A percentile compares a stretch with the other conserved stretches of the same genome.
phyloP scores from a whole-genome alignment of 768 basidiomycete species.

The Mycena filopes region DNA sequence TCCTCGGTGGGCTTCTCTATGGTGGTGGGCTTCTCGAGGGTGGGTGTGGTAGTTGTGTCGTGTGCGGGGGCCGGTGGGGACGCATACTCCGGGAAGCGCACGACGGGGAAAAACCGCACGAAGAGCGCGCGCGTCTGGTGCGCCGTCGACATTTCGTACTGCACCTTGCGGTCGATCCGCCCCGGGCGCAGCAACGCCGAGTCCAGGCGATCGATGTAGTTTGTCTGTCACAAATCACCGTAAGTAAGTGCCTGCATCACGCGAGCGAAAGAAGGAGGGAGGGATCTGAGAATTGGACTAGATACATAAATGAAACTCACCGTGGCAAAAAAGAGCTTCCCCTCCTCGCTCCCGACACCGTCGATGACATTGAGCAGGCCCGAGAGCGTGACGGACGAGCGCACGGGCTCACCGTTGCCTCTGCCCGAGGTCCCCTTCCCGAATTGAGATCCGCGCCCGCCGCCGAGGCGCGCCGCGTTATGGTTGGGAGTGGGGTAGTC shows the following conservation, averaged over 20 bases:
- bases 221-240: conserved; percentile 35
- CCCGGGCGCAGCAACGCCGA: conserved; percentile 49
- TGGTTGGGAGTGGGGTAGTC: neutral
- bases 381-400: conserved; percentile 41
- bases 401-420: too few relatives aligned
- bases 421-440: too few relatives aligned
- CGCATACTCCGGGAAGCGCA: conserved; percentile 20
- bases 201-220: conserved; percentile 48
- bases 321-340: conserved; percentile 37
- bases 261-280: too few relatives aligned
- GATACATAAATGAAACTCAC: too few relatives aligned
- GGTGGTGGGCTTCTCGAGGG: neutral
- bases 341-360: conserved; percentile 48
- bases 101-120: conserved; percentile 43
- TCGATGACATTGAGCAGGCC: conserved; percentile 51
- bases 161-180: conserved; percentile 46
- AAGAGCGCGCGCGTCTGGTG: conserved; percentile 45
- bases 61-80: neutral
- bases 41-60: neutral
- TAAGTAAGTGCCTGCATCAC: neutral
- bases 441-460: too few relatives aligned
- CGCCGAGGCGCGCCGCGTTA: neutral
- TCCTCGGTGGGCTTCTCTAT: neutral
- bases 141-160: conserved; percentile 41
- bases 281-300: too few relatives aligned